phyloP scores from a whole-genome alignment of 441 rosid genomes.

The Metrosideros polymorpha region DNA sequence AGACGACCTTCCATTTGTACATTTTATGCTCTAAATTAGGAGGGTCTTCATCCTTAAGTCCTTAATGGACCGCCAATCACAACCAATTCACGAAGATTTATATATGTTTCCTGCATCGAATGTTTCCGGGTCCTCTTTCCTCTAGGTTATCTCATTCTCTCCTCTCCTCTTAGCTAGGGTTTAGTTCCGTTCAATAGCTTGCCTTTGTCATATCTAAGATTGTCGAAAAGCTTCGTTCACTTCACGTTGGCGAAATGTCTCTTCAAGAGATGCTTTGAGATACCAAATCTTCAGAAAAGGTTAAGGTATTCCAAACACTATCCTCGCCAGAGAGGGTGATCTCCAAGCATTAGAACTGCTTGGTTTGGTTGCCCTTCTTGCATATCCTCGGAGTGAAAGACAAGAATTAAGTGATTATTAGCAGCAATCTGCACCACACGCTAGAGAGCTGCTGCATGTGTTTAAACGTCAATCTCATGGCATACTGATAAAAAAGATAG shows the following conservation, averaged over 20 bases:
- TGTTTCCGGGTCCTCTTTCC: not conserved
- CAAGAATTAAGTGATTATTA: not conserved
- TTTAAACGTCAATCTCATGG: not conserved
- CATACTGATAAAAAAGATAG: slow-evolving; percentile 2
- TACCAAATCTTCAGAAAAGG: not conserved
- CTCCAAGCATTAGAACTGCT: not conserved
- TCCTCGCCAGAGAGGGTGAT: not conserved
- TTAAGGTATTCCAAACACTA: not conserved
- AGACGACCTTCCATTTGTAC: not conserved
- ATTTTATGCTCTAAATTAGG: not conserved
- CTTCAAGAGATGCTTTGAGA: not conserved
- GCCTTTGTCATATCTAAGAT: not conserved
- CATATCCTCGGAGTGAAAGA: not conserved
- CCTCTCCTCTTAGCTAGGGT: not conserved
- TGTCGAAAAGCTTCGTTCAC: not conserved
- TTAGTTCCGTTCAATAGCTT: no score
- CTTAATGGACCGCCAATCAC: not conserved
- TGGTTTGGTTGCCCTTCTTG: not conserved
- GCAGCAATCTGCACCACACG: not conserved
- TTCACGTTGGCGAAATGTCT: not conserved
- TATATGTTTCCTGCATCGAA: not conserved
- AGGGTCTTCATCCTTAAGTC: not conserved
- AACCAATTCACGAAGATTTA: not conserved
- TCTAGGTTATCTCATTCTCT: not conserved
- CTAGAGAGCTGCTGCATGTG: not conserved